phyloP scores from a whole-genome alignment of 441 rosid genomes.

The Corymbia citriodora region DNA sequence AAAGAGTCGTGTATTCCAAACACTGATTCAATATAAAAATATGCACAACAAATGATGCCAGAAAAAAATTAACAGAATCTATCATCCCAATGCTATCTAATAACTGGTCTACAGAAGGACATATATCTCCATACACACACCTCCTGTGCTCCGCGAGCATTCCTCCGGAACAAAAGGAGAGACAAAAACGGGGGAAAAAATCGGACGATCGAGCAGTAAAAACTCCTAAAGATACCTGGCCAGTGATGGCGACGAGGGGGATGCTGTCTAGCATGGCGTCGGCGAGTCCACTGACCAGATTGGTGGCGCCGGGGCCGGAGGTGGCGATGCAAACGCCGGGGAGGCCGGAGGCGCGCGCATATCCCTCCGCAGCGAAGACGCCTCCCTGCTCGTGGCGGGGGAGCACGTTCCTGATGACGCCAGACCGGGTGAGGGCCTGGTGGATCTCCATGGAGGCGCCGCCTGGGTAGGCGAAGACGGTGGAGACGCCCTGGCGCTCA shows the following conservation, averaged over 20 bases:
- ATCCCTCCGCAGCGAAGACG: slow-evolving; percentile 88
- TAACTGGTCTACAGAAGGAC: not conserved
- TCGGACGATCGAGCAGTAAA: not conserved
- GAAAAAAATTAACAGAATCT: not conserved
- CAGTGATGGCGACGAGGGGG: slow-evolving; percentile 85
- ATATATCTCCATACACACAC: not conserved
- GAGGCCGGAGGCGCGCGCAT: slow-evolving; percentile 76
- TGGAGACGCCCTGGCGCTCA: slow-evolving; percentile 74
- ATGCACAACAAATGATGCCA: not conserved
- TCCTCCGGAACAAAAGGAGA: not conserved
- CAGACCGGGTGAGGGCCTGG: slow-evolving; percentile 84
- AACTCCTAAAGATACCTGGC: slow-evolving; percentile 46
- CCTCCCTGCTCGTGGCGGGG: slow-evolving; percentile 98
- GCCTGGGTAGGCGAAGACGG: slow-evolving; percentile 87
- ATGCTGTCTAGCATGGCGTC: slow-evolving; percentile 88
- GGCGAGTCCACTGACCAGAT: slow-evolving; percentile 86
- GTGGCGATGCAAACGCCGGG: slow-evolving; percentile 94
- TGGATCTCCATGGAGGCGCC: slow-evolving; percentile 98
- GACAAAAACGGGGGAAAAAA: not conserved
- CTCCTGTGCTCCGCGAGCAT: not conserved
- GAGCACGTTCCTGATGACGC: slow-evolving; percentile 64
- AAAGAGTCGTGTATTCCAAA: not conserved
- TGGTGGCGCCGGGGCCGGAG: slow-evolving; percentile 98
- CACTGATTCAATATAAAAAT: not conserved
- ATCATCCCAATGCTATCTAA: not conserved